Base-by-base conservation (phyloP, 2,329 filamentous ascomycete species). In the Exophiala sideris region DNA sequence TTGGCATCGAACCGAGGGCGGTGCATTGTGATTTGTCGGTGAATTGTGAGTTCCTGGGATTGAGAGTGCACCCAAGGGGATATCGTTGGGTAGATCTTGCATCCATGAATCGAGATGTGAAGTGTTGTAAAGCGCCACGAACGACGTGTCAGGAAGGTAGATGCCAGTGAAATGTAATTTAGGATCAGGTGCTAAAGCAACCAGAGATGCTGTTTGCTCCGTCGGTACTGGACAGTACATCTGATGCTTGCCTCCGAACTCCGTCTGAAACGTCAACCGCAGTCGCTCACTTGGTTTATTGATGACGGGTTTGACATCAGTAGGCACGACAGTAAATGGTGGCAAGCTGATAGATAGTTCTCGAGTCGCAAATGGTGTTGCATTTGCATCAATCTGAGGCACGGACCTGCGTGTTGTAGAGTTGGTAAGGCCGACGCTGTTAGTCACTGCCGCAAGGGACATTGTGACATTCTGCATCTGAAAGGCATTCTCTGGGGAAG, bases 41-140 rank as follows among this genome's bases (percentile, higher is more conserved):
- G 88, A 89, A 74, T 99, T 97, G 77, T 99, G 94, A 0, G 94
- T 96, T 60, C 94, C 94, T 12, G 94, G 94, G 59, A 97, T 94
- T 46, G 88, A 94, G 46, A 99, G 82, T 2, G 86, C 80, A 1
- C 89, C 88, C 3, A 97, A 77, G 1, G 89, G 84, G 48, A 83
- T 86, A 16, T 84, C 79, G 65, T 91, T 82, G 56, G 80, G 77
- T 39, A 97, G 78, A 57, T 85, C 79, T 52, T 78, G 72, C 91
- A 97, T 97, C 94, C 94, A 96, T 49, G 78, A 73, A 58, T 83
- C 69, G 46, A 91, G 80, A 50, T 83, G 79, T 12, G 85, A 80
- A 4, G 85, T 90, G 58, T 85, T 89, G 72, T 86, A 85, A 57
- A 97, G 76, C 38, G 80, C 68, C 51, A 85, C 68, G 64, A 79